These are phyloP conservation scores for Moesziomyces sp. DNA, from an alignment of 1,284 basidiomycete species.

Conservation along the genomic window DNA sequence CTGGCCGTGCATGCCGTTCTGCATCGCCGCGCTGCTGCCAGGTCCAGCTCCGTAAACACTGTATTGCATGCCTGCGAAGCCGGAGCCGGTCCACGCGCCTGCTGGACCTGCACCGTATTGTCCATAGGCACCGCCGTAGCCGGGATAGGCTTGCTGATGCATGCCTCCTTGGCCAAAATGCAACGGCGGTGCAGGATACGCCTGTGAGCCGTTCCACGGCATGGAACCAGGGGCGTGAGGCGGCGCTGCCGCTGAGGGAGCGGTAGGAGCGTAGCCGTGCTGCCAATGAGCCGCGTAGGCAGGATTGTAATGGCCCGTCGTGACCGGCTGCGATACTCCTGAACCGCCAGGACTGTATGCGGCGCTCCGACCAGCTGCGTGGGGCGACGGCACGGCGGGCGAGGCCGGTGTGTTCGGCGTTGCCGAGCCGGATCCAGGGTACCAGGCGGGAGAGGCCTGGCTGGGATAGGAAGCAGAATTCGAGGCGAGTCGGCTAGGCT, in stretches of 20 bases:
- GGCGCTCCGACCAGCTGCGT: constrained; percentile 2
- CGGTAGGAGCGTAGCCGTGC: constrained; percentile 11
- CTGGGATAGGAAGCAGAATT: constrained; percentile 9
- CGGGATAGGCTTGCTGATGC: constrained; percentile 13
- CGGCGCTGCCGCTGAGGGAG: constrained; percentile 11
- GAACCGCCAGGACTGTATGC: constrained; percentile 20
- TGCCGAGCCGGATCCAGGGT: constrained; percentile 16
- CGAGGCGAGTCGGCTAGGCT: constrained; percentile 10
- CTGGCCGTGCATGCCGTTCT: constrained; percentile 6
- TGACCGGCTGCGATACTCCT: constrained; percentile 6
- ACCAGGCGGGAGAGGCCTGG: constrained; percentile 20
- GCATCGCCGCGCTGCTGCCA: constrained; percentile 6
- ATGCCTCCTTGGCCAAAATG: constrained; percentile 19
- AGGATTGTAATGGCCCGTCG: constrained; percentile 42
- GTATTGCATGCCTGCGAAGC: constrained; percentile 34
- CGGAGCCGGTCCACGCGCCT: constrained; percentile 12
- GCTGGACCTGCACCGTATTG: constrained; percentile 13
- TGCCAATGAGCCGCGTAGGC: constrained; percentile 41
- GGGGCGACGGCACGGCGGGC: constrained; percentile 12
- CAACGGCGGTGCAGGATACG: constrained; percentile 22
- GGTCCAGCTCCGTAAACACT: constrained; percentile 17
- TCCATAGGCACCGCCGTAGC: constrained; percentile 14
- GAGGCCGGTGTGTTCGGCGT: constrained; percentile 23
- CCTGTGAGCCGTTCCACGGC: constrained; percentile 18
- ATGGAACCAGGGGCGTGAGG: constrained; percentile 1